Percentiles rank a stretch among this genome's conserved stretches.
Evolutionary conservation across 1,284 basidiomycete species (phyloP).

Genomic region (Ganoderma leucocontextum): DNA sequence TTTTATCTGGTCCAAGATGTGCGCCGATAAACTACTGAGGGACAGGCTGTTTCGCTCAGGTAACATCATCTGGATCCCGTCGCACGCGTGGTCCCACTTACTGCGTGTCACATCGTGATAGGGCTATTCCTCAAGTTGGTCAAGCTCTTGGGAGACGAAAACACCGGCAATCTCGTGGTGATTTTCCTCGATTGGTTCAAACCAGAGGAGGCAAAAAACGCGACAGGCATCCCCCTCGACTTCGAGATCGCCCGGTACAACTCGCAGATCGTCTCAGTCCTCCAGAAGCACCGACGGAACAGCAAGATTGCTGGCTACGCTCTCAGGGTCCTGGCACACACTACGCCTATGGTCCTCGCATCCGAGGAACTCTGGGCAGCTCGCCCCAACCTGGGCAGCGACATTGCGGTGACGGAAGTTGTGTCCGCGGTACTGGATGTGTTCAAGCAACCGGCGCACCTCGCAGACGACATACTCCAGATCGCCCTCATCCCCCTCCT

Average conservation of each 20-base stretch:
- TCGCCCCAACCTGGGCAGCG: neutral
- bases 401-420: neutral
- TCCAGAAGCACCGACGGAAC: neutral
- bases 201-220: neutral
- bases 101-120: neutral
- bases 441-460: neutral
- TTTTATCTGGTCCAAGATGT: slow-evolving; percentile 3
- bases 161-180: neutral
- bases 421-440: neutral
- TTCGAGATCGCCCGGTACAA: slow-evolving; percentile 1
- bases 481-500: neutral
- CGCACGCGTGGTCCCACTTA: neutral
- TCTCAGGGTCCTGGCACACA: neutral
- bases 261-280: neutral
- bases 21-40: neutral
- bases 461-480: neutral
- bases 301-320: neutral
- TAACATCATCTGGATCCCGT: neutral
- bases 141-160: neutral
- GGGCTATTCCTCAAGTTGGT: neutral
- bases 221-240: neutral
- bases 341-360: neutral
- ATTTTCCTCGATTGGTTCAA: slow-evolving; percentile 4
- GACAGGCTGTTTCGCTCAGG: slow-evolving; percentile 5
- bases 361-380: neutral